Base-by-base conservation (phyloP, 2,329 filamentous ascomycete species). In the Exophiala lecanii-corni region DNA sequence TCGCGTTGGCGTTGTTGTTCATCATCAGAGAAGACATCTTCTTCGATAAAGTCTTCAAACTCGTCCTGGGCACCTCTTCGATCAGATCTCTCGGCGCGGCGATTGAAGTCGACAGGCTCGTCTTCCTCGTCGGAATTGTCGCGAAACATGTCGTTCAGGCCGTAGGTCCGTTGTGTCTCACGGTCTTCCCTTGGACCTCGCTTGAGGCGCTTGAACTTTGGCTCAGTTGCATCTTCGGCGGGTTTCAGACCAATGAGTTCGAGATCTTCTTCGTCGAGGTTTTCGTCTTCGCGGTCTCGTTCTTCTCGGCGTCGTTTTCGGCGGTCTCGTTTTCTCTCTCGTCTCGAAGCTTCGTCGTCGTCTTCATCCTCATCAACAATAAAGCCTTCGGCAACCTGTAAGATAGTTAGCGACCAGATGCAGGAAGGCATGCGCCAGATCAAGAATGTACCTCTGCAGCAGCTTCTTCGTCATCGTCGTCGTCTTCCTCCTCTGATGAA, bases 121-220 rank as follows among this genome's bases (percentile, higher is more conserved):
- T 76, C 79, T 13, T 85, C 81, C 41, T 94, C 89, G 50, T 97
- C 91, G 6, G 23, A 26, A 40, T 96, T 91, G 54, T 95, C 91
- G 25, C 87, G 89, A 65, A 98, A 98, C 54, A 98, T 97, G 56
- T 96, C 84, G 55, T 89, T 84, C 12, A 97, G 78, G 17, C 84
- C 88, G 49, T 84, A 82, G 30, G 81, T 72, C 18, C 72, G 72
- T 16, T 71, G 63, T 39, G 79, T 76, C 37, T 88, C 77, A 43
- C 78, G 79, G 50, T 88, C 83, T 51, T 84, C 82, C 48, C 85
- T 78, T 54, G 91, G 87, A 41, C 92, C 91, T 53, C 88, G 86
- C 73, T 97, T 98, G 42, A 98, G 79, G 30, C 92, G 86, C 68
- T 98, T 98, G 74, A 94, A 94, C 62, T 95, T 94, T 55, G 84